These are phyloP conservation scores for Phylloporus scabripes DNA, from an alignment of 768 basidiomycete genomes.

Conservation along the genomic window DNA sequence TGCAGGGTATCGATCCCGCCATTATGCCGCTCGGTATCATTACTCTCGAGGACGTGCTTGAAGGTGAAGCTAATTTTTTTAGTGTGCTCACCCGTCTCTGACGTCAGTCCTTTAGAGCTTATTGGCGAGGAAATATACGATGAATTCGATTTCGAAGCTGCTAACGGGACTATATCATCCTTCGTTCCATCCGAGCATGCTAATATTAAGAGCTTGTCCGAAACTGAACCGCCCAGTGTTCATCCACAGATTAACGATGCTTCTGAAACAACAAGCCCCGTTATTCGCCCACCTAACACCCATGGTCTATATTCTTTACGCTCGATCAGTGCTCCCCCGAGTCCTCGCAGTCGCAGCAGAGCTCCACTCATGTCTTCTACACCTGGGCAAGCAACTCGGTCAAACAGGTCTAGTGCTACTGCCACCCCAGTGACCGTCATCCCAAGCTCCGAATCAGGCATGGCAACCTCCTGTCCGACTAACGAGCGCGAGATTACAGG, in stretches of 20 bases:
- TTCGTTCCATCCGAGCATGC: constrained; percentile 34
- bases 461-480: neutral
- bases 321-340: constrained; percentile 55
- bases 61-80: constrained; percentile 45
- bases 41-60: constrained; percentile 88
- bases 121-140: constrained; percentile 93
- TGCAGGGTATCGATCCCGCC: constrained; percentile 76
- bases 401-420: neutral
- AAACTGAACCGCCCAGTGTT: constrained; percentile 13
- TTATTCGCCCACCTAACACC: constrained; percentile 38
- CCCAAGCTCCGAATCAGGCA: neutral
- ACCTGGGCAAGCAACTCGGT: constrained; percentile 4
- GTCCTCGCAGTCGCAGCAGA: constrained; percentile 33
- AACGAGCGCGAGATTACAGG: constrained; percentile 4
- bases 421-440: neutral
- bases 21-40: constrained; percentile 88
- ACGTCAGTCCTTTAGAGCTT: constrained; percentile 48
- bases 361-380: constrained; percentile 1
- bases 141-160: constrained; percentile 79
- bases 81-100: neutral
- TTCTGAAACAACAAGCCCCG: constrained; percentile 20
- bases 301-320: constrained; percentile 49
- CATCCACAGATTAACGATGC: constrained; percentile 2
- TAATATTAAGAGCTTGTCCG: constrained; percentile 30
- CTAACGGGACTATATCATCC: constrained; percentile 47